Percentiles rank a stretch among this genome's conserved stretches.
Evolutionary conservation across 192 early-diverging fungal genomes (phyloP).

Genomic region (Umbelopsis isabellina): DNA sequence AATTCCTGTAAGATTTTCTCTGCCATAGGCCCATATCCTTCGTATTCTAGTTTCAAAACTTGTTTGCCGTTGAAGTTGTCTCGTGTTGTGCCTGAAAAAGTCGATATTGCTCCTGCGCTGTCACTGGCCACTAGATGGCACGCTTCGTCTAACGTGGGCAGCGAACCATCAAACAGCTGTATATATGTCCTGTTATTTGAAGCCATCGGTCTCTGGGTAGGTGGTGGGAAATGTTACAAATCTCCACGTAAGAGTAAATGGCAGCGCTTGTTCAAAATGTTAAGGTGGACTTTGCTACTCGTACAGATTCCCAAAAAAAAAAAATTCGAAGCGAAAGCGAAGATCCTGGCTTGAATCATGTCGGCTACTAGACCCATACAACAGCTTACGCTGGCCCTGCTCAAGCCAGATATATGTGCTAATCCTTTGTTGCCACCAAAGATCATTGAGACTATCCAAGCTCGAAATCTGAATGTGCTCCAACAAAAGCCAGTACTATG

Average conservation of each 20-base stretch:
- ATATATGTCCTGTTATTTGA: not conserved
- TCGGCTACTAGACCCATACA: not conserved
- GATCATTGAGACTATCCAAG: constrained; percentile 50
- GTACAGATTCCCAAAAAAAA: not conserved
- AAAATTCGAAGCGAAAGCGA: not conserved
- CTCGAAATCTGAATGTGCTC: constrained; percentile 46
- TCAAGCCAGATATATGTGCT: constrained; percentile 76
- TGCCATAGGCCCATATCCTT: constrained; percentile 89
- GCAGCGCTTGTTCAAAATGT: constrained; percentile 7
- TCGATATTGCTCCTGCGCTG: constrained; percentile 84
- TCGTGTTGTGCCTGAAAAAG: constrained; percentile 88
- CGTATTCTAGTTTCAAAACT: constrained; percentile 81
- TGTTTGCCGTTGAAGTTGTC: constrained; percentile 76
- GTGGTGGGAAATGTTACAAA: not conserved
- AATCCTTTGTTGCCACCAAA: constrained; percentile 47
- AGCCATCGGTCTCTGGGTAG: not conserved
- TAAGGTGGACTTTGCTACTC: not conserved
- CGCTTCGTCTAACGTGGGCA: not conserved
- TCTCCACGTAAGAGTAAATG: not conserved
- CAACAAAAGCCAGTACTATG: constrained; percentile 50
- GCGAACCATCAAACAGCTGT: not conserved
- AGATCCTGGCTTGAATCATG: not conserved
- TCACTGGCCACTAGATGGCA: constrained; percentile 31
- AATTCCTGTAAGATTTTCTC: constrained; percentile 65
- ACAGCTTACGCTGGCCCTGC: constrained; percentile 65